These are phyloP conservation scores for Alternaria infectoria DNA, from an alignment of 2,329 filamentous ascomycete species.

Conservation along the genomic window DNA sequence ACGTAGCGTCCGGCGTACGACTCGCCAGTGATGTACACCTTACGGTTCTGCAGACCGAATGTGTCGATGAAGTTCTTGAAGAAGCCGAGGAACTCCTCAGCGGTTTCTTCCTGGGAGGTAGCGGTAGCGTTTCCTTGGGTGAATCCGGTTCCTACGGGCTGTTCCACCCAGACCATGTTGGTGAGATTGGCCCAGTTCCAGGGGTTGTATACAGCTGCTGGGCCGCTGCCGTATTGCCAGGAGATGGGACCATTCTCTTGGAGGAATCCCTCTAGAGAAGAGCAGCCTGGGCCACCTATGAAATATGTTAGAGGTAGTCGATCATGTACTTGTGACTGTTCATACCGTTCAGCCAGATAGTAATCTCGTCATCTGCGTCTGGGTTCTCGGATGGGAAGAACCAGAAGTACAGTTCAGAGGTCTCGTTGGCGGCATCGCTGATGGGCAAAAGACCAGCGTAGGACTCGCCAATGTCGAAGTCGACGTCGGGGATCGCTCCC, in stretches of 20 bases:
- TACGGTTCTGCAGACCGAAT: constrained; percentile 69
- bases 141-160: constrained; percentile 72
- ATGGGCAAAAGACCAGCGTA: constrained; percentile 62
- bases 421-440: constrained; percentile 52
- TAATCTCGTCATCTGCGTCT: constrained; percentile 56
- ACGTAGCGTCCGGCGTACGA: constrained; percentile 70
- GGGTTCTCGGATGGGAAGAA: constrained; percentile 61
- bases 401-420: constrained; percentile 61
- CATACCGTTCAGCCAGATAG: constrained; percentile 54
- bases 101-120: constrained; percentile 70
- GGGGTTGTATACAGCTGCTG: constrained; percentile 51
- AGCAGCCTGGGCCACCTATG: constrained; percentile 52
- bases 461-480: constrained; percentile 54
- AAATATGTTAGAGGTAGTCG: not conserved
- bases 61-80: constrained; percentile 79
- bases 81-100: constrained; percentile 76
- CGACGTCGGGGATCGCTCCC: constrained; percentile 55
- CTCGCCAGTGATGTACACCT: constrained; percentile 77
- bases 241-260: constrained; percentile 57
- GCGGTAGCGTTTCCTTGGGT: constrained; percentile 69
- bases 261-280: constrained; percentile 55
- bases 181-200: constrained; percentile 62
- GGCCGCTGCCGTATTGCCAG: constrained; percentile 53
- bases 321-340: not conserved
- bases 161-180: constrained; percentile 78